Percentiles rank a stretch among this genome's conserved stretches.
Conservation (phyloP, 2,329 filamentous ascomycete species). For the Sporothrix euskadiensis region DNA sequence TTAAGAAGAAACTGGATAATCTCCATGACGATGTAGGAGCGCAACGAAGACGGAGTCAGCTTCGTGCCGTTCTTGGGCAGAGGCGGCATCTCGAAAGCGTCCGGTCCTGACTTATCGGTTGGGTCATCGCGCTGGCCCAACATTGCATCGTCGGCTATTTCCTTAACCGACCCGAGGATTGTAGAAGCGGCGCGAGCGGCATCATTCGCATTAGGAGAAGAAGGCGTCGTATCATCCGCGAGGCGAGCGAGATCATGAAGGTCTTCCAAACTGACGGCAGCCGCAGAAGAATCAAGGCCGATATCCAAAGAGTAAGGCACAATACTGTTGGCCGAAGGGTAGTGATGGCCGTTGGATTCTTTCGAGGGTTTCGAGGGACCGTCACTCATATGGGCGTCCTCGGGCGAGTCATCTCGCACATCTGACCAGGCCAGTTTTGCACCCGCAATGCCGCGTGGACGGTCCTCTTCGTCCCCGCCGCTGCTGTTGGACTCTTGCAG, state of each 20-base stretch:
- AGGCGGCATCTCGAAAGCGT: conserved; percentile 31
- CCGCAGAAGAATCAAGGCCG: too few species aligned
- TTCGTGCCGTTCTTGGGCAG: conserved; percentile 33
- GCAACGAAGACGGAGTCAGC: conserved; percentile 26
- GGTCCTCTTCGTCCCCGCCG: neutral
- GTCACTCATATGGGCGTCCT: neutral
- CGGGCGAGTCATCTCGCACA: neutral
- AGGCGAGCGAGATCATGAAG: neutral
- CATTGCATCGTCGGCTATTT: neutral
- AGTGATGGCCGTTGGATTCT: neutral
- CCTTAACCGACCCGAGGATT: neutral
- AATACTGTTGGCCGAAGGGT: too few species aligned
- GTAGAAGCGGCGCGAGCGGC: neutral
- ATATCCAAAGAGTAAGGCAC: too few species aligned
- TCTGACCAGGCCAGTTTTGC: neutral
- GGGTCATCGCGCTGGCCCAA: too few species aligned
- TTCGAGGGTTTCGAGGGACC: neutral
- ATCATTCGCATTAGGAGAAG: neutral
- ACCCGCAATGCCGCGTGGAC: neutral
- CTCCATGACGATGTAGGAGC: conserved; percentile 41
- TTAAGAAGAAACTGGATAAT: conserved; percentile 47
- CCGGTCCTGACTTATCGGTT: neutral
- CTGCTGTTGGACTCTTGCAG: neutral
- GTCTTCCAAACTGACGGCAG: neutral
- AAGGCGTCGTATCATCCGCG: neutral